These are phyloP conservation scores for Fragaria ananassa DNA, from an alignment of 306 rosid genomes.

Conservation along the genomic window DNA sequence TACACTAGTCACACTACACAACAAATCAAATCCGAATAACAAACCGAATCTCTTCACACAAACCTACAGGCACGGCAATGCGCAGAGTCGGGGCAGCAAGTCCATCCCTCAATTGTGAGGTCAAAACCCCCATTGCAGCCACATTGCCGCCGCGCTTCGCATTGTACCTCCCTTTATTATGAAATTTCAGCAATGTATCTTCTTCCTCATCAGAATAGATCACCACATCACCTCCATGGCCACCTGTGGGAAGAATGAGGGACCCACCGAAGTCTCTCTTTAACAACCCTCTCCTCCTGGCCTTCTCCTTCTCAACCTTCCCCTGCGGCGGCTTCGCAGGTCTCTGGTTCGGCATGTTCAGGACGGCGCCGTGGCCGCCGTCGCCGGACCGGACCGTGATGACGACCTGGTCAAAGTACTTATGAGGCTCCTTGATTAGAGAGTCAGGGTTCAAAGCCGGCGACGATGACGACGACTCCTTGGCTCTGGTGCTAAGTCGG, in stretches of 20 bases:
- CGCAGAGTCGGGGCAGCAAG: slow-evolving; percentile 61
- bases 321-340: slow-evolving; percentile 29
- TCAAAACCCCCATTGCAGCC: slow-evolving; percentile 72
- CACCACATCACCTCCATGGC: slow-evolving; percentile 93
- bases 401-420: slow-evolving; percentile 72
- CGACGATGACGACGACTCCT: slow-evolving; percentile 15
- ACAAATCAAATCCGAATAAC: neutral
- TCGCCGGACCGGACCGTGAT: slow-evolving; percentile 87
- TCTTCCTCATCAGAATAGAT: slow-evolving; percentile 67
- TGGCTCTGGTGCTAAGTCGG: slow-evolving; percentile 25
- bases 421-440: slow-evolving; percentile 67
- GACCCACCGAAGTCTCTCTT: slow-evolving; percentile 87
- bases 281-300: slow-evolving; percentile 42
- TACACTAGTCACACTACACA: neutral
- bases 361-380: slow-evolving; percentile 84
- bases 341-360: slow-evolving; percentile 39
- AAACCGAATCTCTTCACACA: slow-evolving; percentile 16
- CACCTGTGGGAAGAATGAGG: slow-evolving; percentile 69
- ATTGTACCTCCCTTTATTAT: slow-evolving; percentile 39
- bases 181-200: slow-evolving; percentile 68
- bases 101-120: slow-evolving; percentile 60
- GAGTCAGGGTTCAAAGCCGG: slow-evolving; percentile 28
- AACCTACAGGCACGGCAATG: slow-evolving; percentile 96
- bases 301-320: slow-evolving; percentile 43
- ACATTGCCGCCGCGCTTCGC: slow-evolving; percentile 93